These are phyloP conservation scores for Protostelium mycophagum DNA, from an alignment of 78 protist species.

Conservation along the genomic window DNA sequence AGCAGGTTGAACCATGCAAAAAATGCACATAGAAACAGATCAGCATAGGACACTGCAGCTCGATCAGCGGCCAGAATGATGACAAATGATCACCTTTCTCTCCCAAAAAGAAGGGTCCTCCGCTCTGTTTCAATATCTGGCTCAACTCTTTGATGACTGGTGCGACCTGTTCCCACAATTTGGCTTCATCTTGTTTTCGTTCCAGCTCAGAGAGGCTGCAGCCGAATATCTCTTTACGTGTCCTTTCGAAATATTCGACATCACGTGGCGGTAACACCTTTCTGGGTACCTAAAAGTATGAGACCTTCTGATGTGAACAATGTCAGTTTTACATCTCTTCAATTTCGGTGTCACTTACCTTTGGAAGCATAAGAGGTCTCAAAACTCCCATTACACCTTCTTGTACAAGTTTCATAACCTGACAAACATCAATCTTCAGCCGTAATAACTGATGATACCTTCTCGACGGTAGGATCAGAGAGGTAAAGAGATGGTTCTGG, in stretches of 20 bases:
- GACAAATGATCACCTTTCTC: not conserved
- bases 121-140: not conserved
- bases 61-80: not conserved
- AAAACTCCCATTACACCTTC: not conserved
- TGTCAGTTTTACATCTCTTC: no score
- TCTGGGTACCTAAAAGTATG: not conserved
- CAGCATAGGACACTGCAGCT: not conserved
- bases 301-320: not conserved
- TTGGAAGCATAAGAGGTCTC: not conserved
- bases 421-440: no score
- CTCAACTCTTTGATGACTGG: not conserved
- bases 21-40: not conserved
- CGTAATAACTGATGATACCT: not conserved
- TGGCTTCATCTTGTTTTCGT: not conserved
- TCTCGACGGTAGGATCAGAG: not conserved
- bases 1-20: not conserved
- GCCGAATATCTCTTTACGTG: not conserved
- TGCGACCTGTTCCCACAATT: not conserved
- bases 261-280: not conserved
- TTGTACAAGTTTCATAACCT: not conserved
- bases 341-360: not conserved
- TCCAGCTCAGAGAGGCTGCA: not conserved
- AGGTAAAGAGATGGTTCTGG: not conserved
- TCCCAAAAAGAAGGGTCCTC: not conserved
- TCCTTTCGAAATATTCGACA: not conserved